Conservation (phyloP, 2,329 filamentous ascomycete genomes). For the Alternaria gansuensis region DNA sequence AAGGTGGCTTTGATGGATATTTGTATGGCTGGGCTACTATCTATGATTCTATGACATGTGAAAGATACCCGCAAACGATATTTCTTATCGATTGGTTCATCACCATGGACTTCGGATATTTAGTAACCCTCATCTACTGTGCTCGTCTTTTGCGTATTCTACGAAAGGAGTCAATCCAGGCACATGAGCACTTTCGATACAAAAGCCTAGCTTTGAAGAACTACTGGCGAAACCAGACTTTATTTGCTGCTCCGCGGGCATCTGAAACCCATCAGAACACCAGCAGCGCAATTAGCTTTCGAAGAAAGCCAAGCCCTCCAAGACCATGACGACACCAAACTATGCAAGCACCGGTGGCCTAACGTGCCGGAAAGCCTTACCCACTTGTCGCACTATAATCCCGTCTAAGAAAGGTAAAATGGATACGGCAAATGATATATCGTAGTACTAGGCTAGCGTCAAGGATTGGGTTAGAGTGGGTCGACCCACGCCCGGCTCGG, state of each 20-base stretch:
- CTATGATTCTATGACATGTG: neutral
- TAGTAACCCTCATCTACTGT: neutral
- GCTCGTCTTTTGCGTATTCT: neutral
- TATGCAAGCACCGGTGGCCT: neutral
- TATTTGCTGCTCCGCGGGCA: neutral
- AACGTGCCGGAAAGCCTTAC: neutral
- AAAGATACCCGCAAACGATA: neutral
- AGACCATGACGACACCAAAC: neutral
- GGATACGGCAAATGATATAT: neutral
- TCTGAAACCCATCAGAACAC: too few species aligned
- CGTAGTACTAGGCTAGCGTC: neutral
- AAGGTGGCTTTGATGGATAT: neutral
- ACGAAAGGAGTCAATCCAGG: neutral
- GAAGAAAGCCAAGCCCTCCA: neutral
- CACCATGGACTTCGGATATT: too few species aligned
- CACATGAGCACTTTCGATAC: neutral
- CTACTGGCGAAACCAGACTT: neutral
- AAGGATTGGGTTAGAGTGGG: neutral
- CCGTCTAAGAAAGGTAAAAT: neutral
- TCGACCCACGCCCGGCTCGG: neutral
- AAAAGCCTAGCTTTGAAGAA: neutral
- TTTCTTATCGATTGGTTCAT: neutral
- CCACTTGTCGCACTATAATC: neutral
- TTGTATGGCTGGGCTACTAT: neutral
- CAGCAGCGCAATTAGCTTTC: too few species aligned